These are phyloP conservation scores for Termitomyces sp. DNA, from an alignment of 768 basidiomycete species.

Conservation along the genomic window DNA sequence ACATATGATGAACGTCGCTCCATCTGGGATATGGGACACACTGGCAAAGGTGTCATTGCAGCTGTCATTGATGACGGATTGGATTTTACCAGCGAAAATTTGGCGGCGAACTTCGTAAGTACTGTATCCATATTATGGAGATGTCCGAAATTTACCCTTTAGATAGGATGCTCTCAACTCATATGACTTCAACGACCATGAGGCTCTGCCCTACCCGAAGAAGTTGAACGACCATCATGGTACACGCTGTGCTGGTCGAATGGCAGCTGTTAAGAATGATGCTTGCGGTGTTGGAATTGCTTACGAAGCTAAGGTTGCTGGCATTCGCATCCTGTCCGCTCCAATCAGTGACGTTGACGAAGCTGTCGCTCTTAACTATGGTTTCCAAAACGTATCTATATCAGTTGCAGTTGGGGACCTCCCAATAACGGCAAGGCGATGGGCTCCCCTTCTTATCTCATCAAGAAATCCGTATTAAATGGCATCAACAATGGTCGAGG, in stretches of 20 bases:
- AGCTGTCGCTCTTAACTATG: slow-evolving; percentile 90
- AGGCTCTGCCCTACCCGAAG: slow-evolving; percentile 76
- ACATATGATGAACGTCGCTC: slow-evolving; percentile 86
- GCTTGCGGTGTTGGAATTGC: slow-evolving; percentile 95
- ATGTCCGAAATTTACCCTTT: background rate
- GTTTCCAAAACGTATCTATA: slow-evolving; percentile 83
- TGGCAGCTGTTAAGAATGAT: slow-evolving; percentile 88
- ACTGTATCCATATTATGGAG: background rate
- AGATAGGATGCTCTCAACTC: slow-evolving; percentile 80
- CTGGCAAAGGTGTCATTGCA: slow-evolving; percentile 79
- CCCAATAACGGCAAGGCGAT: slow-evolving; percentile 91
- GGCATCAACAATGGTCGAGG: slow-evolving; percentile 86
- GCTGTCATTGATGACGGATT: slow-evolving; percentile 94
- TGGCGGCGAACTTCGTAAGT: slow-evolving; percentile 89
- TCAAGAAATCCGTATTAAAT: slow-evolving; percentile 89
- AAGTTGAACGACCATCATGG: slow-evolving; percentile 91
- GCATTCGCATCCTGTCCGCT: slow-evolving; percentile 92
- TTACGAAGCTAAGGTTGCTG: slow-evolving; percentile 86
- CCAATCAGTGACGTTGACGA: slow-evolving; percentile 95
- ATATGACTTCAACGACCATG: slow-evolving; percentile 95
- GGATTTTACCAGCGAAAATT: slow-evolving; percentile 83
- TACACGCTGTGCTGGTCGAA: slow-evolving; percentile 95
- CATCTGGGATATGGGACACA: slow-evolving; percentile 91
- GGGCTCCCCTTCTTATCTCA: slow-evolving; percentile 90
- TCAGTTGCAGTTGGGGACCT: slow-evolving; percentile 98